Conservation (phyloP, 352 stramenopile genomes). For the Phytophthora chlamydospora region DNA sequence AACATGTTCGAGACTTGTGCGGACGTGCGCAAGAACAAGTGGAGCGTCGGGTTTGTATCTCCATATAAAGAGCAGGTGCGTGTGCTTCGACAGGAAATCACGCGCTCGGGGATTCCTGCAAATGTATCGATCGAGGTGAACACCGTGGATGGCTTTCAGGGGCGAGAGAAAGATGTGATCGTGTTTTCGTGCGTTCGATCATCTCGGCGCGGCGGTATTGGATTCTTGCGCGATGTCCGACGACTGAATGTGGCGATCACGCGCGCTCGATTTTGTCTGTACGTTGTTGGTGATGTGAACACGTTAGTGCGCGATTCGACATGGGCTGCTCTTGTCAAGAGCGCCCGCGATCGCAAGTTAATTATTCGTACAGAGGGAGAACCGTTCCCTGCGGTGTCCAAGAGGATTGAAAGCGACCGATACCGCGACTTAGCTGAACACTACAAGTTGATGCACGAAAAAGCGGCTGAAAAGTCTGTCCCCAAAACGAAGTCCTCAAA, state of each 20-base stretch:
- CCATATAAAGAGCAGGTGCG: conserved; percentile 98
- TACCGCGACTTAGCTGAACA: conserved; percentile 48
- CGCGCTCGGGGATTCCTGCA: conserved; percentile 48
- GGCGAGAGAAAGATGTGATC: conserved; percentile 98
- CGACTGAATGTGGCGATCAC: conserved; percentile 93
- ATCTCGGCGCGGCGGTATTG: conserved; percentile 79
- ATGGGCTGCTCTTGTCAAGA: conserved; percentile 80
- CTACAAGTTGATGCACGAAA: conserved; percentile 78
- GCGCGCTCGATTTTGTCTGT: conserved; percentile 87
- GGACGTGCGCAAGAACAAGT: conserved; percentile 71
- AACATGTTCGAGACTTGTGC: conserved; percentile 61
- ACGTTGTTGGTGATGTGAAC: conserved; percentile 83
- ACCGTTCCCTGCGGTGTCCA: conserved; percentile 47
- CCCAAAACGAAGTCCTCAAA: conserved; percentile 19
- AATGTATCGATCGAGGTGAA: conserved; percentile 93
- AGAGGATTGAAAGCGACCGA: conserved; percentile 51
- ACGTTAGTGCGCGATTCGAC: conserved; percentile 81
- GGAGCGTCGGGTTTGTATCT: conserved; percentile 97
- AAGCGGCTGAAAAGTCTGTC: conserved; percentile 47
- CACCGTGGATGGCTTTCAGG: conserved; percentile 98
- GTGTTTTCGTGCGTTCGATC: conserved; percentile 97
- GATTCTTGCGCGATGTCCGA: conserved; percentile 91
- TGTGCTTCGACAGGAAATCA: conserved; percentile 73
- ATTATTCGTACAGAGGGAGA: conserved; percentile 59
- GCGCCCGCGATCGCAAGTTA: conserved; percentile 66